Evolutionary conservation across 1,284 basidiomycete species (phyloP), one percentile per base, ranked within the genome.

Genomic region (Tilletia indica): DNA sequence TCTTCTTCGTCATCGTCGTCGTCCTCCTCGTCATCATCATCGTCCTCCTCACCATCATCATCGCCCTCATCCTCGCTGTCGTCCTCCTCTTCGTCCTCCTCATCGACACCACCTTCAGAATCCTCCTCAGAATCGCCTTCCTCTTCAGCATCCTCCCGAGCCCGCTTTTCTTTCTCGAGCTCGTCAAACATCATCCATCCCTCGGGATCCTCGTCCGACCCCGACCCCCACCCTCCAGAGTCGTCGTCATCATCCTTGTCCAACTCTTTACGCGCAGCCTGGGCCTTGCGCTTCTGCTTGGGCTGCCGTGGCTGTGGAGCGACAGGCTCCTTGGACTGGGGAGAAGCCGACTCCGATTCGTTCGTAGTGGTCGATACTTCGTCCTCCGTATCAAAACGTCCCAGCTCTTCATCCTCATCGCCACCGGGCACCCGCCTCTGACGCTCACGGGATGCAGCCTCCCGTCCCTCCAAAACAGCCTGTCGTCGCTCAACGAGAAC

Each of bases 131-230:
- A 64, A 38, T 64, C 38, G 16, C 19, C 38, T 19, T 64, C 61
- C 61, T 64, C 61, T 34, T 25, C 58, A 34, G 36, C 68, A 21
- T 39, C 45, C 25, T 69, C 51, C 5, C 14, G 25, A 19, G 34
- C 31, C 36, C 61, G 61, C 31, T 34, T 34, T 39, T 42, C 36
- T 16, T 64, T 64, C 61, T 64, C 61, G 34, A 64, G 34, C 12
- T 64, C 61, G 36, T 64, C 61, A 34, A 64, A 64, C 61, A 64
- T 64, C 61, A 64, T 64, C 61, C 61, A 64, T 25, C 34, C 61
- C 36, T 64, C 61, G 0, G 34, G 36, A 11, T 64, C 61, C 16
- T 19, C 31, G 3, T 5, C 36, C 6, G 25, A 31, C 25, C 14
- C 42, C 42, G 42, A 45, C 42, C 14, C 42, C 42, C 8, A 21